These are phyloP conservation scores for Penicillium bialowiezense DNA, from an alignment of 495 filamentous ascomycete genomes.

Conservation along the genomic window DNA sequence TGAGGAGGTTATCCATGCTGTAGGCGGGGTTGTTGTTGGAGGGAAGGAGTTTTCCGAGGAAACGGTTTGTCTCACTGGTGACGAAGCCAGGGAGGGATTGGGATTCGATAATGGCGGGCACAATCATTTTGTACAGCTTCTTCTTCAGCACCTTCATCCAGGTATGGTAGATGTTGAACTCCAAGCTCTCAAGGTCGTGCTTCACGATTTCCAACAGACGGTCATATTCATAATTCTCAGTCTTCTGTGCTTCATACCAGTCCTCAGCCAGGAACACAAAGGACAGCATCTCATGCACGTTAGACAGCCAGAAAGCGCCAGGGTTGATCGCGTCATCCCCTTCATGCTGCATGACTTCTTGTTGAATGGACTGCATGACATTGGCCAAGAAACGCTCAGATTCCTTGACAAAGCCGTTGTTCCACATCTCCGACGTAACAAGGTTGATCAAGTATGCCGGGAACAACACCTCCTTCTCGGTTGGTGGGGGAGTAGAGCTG, in stretches of 20 bases:
- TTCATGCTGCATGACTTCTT: slow-evolving; percentile 98
- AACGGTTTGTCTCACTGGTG: slow-evolving; percentile 95
- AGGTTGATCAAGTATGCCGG: slow-evolving; percentile 98
- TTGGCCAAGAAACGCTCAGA: slow-evolving; percentile 98
- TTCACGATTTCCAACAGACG: slow-evolving; percentile 97
- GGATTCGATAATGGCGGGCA: slow-evolving; percentile 97
- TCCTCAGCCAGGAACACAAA: slow-evolving; percentile 99
- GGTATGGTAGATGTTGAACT: slow-evolving; percentile 99
- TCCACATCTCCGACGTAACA: slow-evolving; percentile 99
- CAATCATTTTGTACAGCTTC: slow-evolving; percentile 98
- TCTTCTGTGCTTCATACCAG: slow-evolving; percentile 99
- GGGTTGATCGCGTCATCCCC: slow-evolving; percentile 97
- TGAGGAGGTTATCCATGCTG: slow-evolving; percentile 99
- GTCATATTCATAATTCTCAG: slow-evolving; percentile 98
- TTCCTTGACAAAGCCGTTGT: slow-evolving; percentile 99
- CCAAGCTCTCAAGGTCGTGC: slow-evolving; percentile 94
- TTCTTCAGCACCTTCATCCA: slow-evolving; percentile 99
- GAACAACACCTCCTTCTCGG: slow-evolving; percentile 98
- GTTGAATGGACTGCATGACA: slow-evolving; percentile 99
- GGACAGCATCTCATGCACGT: slow-evolving; percentile 99
- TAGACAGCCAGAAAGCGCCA: slow-evolving; percentile 98
- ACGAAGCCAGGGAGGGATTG: slow-evolving; percentile 98
- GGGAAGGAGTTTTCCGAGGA: slow-evolving; percentile 93
- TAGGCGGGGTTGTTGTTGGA: slow-evolving; percentile 84
- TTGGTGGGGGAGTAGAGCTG: slow-evolving; percentile 76